phyloP scores from a whole-genome alignment of 2,329 filamentous ascomycete genomes.

The Hypoxylon sp. region DNA sequence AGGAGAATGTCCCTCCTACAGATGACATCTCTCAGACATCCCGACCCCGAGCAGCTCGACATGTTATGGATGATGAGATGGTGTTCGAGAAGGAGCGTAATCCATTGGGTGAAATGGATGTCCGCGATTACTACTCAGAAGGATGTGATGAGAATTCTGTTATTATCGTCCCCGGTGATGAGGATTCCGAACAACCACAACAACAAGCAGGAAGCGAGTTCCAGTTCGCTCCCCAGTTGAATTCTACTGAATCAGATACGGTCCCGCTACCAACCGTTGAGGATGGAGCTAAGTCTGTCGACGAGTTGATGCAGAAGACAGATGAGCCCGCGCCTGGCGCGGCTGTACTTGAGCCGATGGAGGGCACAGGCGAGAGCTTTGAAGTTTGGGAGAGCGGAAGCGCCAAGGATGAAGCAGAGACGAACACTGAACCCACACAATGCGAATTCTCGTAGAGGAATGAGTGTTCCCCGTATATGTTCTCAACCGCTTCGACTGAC shows the following conservation, averaged over 20 bases:
- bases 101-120: slow-evolving; percentile 77
- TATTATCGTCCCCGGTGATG: slow-evolving; percentile 74
- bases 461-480: slow-evolving; percentile 1
- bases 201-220: slow-evolving; percentile 42
- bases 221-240: slow-evolving; percentile 51
- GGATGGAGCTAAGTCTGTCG: slow-evolving; percentile 51
- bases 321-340: slow-evolving; percentile 60
- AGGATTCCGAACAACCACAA: slow-evolving; percentile 56
- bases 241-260: slow-evolving; percentile 54
- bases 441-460: slow-evolving; percentile 45
- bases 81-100: slow-evolving; percentile 74
- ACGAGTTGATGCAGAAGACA: slow-evolving; percentile 58
- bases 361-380: slow-evolving; percentile 73
- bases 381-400: slow-evolving; percentile 81
- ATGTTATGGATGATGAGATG: slow-evolving; percentile 65
- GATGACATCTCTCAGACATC: slow-evolving; percentile 75
- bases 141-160: slow-evolving; percentile 75
- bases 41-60: slow-evolving; percentile 54
- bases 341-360: slow-evolving; percentile 67
- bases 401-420: slow-evolving; percentile 70
- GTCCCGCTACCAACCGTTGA: slow-evolving; percentile 47
- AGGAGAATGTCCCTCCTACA: slow-evolving; percentile 91
- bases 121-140: slow-evolving; percentile 76
- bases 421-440: slow-evolving; percentile 34
- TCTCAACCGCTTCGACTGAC: slow-evolving; percentile 19